These are phyloP conservation scores for Cenchrus fungigraminus DNA, from an alignment of 176 grass and related monocot species.

Conservation along the genomic window DNA sequence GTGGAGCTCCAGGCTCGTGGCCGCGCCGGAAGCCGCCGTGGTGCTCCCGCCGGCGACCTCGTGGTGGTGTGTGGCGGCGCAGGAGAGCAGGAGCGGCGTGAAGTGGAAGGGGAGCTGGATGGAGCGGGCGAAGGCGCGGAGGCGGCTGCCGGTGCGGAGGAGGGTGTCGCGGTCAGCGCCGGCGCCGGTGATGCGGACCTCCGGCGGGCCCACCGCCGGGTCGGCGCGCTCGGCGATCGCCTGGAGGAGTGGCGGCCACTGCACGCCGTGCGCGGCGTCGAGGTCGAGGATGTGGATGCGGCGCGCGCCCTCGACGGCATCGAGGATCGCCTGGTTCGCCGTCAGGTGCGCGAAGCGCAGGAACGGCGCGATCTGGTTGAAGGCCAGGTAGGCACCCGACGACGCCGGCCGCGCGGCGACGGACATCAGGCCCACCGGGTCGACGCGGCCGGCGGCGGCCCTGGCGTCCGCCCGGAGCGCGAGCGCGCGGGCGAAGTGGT, in stretches of 20 bases:
- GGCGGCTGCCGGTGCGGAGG: slow-evolving; percentile 71
- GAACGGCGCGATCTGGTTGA: slow-evolving; percentile 99
- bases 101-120: slow-evolving; percentile 82
- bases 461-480: slow-evolving; percentile 51
- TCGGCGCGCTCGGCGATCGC: slow-evolving; percentile 74
- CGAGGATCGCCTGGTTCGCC: slow-evolving; percentile 96
- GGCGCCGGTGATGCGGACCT: slow-evolving; percentile 87
- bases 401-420: slow-evolving; percentile 17
- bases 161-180: slow-evolving; percentile 75
- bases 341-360: slow-evolving; percentile 94
- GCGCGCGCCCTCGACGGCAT: slow-evolving; percentile 63
- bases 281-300: slow-evolving; percentile 93
- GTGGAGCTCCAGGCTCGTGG: slow-evolving; percentile 39
- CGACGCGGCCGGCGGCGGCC: neutral
- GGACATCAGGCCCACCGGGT: neutral
- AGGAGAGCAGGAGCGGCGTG: slow-evolving; percentile 76
- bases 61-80: neutral
- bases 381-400: slow-evolving; percentile 69
- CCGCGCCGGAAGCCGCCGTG: neutral
- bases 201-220: slow-evolving; percentile 48
- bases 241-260: slow-evolving; percentile 95
- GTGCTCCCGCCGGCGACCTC: slow-evolving; percentile 32
- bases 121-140: slow-evolving; percentile 86
- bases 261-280: slow-evolving; percentile 85
- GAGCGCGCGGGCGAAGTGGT: slow-evolving; percentile 88